These are phyloP conservation scores for Cephaloascus albidus DNA, from an alignment of 805 yeast species.

Conservation along the genomic window DNA sequence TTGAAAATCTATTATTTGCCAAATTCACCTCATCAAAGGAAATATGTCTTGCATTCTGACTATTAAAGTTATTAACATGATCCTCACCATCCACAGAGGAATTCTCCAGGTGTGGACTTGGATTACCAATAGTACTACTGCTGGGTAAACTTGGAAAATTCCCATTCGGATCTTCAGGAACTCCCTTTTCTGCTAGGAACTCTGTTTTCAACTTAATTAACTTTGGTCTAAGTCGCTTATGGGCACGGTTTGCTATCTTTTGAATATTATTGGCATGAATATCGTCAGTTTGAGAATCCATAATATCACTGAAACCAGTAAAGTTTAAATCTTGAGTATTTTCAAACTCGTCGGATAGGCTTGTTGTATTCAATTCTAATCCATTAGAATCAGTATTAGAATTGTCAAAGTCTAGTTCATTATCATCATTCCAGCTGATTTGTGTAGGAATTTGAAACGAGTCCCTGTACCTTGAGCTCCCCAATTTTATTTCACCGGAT, in stretches of 20 bases:
- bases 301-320: not conserved
- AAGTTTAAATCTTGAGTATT: not conserved
- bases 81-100: slow-evolving; percentile 1
- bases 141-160: not conserved
- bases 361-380: slow-evolving; percentile 1
- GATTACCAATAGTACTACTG: not conserved
- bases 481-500: slow-evolving; percentile 5
- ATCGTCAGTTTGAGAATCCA: not conserved
- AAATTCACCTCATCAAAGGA: slow-evolving; percentile 14
- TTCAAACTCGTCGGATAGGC: slow-evolving; percentile 1
- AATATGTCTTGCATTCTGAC: slow-evolving; percentile 10
- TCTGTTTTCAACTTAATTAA: not conserved
- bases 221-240: not conserved
- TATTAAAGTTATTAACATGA: slow-evolving; percentile 9
- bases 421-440: slow-evolving; percentile 33
- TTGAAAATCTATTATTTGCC: slow-evolving; percentile 7
- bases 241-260: not conserved
- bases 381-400: slow-evolving; percentile 10
- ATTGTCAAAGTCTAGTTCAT: slow-evolving; percentile 17
- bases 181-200: not conserved
- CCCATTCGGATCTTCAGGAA: slow-evolving; percentile 3
- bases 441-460: slow-evolving; percentile 29
- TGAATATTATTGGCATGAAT: not conserved
- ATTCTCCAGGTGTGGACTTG: not conserved
- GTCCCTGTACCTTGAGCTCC: slow-evolving; percentile 2